These are phyloP conservation scores for Aristolochia fimbriata DNA, from an alignment of 164 flowering plant genomes.

Conservation along the genomic window DNA sequence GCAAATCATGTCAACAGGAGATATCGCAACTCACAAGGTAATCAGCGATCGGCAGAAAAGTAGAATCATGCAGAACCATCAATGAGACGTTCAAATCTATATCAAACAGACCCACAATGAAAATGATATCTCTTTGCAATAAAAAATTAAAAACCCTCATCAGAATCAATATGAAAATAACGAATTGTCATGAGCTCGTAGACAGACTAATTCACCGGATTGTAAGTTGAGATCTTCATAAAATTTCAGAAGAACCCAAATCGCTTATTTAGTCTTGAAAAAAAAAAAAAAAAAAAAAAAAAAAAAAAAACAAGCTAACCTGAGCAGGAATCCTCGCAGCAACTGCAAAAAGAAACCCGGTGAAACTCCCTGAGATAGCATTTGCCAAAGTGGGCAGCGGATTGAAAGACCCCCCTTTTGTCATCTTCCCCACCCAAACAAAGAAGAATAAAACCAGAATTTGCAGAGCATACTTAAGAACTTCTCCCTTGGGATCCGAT, in stretches of 20 bases:
- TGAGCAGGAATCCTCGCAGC: conserved; percentile 68
- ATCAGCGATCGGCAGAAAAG: no score
- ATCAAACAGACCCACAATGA: not conserved
- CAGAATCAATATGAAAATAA: no score
- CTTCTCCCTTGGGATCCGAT: conserved; percentile 30
- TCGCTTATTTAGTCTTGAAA: no score
- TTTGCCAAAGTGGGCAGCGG: conserved; percentile 46
- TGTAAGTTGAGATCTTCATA: no score
- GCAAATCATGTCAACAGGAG: not conserved
- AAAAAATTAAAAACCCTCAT: no score
- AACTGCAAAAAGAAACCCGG: conserved; percentile 33
- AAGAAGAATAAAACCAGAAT: conserved; percentile 54
- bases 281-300: no score
- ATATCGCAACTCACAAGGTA: no score
- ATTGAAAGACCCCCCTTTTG: conserved; percentile 50
- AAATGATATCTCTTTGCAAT: no score
- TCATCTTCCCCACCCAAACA: conserved; percentile 42
- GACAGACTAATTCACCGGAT: no score
- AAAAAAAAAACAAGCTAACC: conserved; percentile 19
- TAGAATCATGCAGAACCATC: no score
- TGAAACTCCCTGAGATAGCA: conserved; percentile 51
- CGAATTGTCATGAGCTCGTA: no score
- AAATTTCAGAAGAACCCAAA: no score
- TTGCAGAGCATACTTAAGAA: conserved; percentile 23
- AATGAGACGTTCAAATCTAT: not conserved